phyloP scores from a whole-genome alignment of 2,329 filamentous ascomycete genomes.

The Fusarium caatingaense region DNA sequence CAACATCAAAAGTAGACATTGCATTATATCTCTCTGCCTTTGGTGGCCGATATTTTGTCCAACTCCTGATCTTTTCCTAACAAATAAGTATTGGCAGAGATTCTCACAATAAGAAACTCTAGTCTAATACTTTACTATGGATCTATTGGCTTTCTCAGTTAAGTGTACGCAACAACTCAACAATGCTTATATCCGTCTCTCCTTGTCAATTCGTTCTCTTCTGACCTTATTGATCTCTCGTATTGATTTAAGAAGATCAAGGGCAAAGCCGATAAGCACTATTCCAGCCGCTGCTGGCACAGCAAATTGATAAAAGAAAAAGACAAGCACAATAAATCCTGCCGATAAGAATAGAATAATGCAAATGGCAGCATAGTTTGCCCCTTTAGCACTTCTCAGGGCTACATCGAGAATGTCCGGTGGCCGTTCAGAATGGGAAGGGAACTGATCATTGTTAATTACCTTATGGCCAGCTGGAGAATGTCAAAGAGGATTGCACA shows the following conservation, averaged over 20 bases:
- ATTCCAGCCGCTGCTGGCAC: constrained; percentile 9
- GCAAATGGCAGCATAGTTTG: constrained; percentile 3
- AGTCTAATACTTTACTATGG: background rate
- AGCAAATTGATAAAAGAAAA: constrained; percentile 15
- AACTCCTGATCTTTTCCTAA: background rate
- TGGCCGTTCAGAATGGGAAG: background rate
- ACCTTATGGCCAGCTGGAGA: background rate
- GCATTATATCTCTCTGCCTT: background rate
- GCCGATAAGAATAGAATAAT: constrained; percentile 1
- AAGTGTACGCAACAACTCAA: background rate
- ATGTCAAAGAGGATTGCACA: background rate
- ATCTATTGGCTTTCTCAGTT: background rate
- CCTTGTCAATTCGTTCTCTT: background rate
- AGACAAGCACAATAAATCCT: background rate
- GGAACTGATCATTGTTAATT: background rate
- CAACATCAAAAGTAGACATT: background rate
- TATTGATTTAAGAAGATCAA: constrained; percentile 4
- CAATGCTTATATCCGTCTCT: background rate
- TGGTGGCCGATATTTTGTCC: background rate
- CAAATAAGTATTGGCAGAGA: background rate
- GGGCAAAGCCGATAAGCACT: background rate
- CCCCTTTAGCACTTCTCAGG: constrained; percentile 2
- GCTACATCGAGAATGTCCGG: constrained; percentile 5
- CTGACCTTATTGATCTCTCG: background rate
- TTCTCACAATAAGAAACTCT: background rate